Evolutionary conservation across 2,329 filamentous ascomycete genomes (phyloP).

Genomic region (Fusarium cyanostomum): DNA sequence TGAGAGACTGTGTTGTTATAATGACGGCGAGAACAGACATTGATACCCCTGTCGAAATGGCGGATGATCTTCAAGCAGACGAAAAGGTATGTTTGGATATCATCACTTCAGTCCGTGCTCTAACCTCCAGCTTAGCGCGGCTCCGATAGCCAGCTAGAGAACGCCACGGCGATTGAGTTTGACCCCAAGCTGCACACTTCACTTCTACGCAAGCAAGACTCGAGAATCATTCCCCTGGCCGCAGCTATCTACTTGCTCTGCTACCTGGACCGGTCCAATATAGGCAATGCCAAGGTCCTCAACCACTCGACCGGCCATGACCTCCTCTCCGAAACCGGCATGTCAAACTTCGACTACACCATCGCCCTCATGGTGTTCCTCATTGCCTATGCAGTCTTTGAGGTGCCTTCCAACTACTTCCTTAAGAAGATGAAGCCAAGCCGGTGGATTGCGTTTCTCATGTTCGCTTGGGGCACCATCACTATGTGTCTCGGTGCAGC

Average conservation of each 20-base stretch:
- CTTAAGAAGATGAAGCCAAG: constrained; percentile 59
- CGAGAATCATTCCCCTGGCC: constrained; percentile 35
- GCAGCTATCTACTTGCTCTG: constrained; percentile 51
- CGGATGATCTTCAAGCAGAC: neutral
- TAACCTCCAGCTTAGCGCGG: constrained; percentile 1
- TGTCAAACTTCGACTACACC: constrained; percentile 64
- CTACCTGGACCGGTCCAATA: constrained; percentile 63
- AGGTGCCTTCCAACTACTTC: constrained; percentile 56
- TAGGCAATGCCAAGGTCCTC: constrained; percentile 54
- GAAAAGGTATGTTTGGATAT: constrained; percentile 19
- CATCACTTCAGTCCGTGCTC: no score
- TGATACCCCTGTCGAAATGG: constrained; percentile 7
- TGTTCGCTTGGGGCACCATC: constrained; percentile 49
- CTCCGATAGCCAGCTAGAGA: constrained; percentile 21
- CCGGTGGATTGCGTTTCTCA: constrained; percentile 53
- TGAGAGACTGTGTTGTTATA: neutral
- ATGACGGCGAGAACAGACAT: constrained; percentile 18
- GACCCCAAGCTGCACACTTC: constrained; percentile 8
- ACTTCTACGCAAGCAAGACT: constrained; percentile 32
- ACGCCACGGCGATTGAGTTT: constrained; percentile 7
- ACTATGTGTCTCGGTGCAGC: constrained; percentile 55
- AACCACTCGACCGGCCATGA: constrained; percentile 47
- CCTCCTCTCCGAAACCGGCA: constrained; percentile 56
- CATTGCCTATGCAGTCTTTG: constrained; percentile 66
- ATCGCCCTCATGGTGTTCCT: constrained; percentile 52